Evolutionary conservation across 805 yeast genomes (phyloP).

Genomic region (Schwanniomyces occidentalis): DNA sequence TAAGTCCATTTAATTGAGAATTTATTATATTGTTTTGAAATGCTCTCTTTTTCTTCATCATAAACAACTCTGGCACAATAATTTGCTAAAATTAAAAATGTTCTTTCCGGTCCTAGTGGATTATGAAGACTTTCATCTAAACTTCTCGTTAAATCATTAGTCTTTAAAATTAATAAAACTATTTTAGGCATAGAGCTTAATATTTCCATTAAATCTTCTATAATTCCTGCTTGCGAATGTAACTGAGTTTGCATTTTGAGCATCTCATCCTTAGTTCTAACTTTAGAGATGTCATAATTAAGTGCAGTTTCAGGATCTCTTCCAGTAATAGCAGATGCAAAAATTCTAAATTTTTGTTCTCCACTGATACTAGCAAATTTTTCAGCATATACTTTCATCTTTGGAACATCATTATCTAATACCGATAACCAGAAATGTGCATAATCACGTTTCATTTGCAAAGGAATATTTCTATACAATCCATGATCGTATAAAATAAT

Average conservation of each 20-base stretch:
- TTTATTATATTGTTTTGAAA: constrained; percentile 15
- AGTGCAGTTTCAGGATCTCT: constrained; percentile 79
- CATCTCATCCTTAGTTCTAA: constrained; percentile 64
- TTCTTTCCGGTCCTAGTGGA: constrained; percentile 84
- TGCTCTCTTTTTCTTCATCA: constrained; percentile 56
- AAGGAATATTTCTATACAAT: constrained; percentile 79
- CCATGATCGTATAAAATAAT: constrained; percentile 95
- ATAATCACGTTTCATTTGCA: constrained; percentile 74
- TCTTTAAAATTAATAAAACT: constrained; percentile 82
- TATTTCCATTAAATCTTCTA: constrained; percentile 76
- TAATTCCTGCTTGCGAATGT: constrained; percentile 54
- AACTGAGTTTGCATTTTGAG: constrained; percentile 64
- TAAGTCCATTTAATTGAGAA: constrained; percentile 19
- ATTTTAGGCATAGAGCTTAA: constrained; percentile 80
- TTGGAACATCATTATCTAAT: constrained; percentile 63
- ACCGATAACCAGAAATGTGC: constrained; percentile 92
- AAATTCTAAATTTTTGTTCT: constrained; percentile 71
- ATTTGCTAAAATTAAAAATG: constrained; percentile 84
- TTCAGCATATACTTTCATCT: constrained; percentile 73
- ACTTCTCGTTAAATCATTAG: constrained; percentile 89
- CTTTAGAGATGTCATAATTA: constrained; percentile 54
- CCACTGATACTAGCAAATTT: constrained; percentile 77
- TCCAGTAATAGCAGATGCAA: constrained; percentile 94
- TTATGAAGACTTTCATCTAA: constrained; percentile 80
- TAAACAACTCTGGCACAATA: constrained; percentile 85